Evolutionary conservation across 2,329 filamentous ascomycete species (phyloP).

Genomic region (Colletotrichum nymphaeae): DNA sequence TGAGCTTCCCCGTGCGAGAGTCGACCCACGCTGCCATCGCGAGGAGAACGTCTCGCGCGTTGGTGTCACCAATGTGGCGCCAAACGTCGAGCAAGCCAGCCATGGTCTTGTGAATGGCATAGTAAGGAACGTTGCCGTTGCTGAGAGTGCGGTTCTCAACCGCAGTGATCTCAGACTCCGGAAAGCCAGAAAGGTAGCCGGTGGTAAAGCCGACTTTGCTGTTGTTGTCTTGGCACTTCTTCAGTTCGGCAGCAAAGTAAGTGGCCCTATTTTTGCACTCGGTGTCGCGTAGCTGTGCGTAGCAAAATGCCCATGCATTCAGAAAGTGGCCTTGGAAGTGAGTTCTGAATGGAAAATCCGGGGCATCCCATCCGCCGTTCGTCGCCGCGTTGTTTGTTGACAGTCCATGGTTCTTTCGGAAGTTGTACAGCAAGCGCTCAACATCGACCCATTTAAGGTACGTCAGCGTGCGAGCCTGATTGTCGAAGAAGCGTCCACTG

Average conservation of each 20-base stretch:
- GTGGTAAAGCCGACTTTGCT: constrained; percentile 52
- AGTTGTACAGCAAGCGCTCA: constrained; percentile 60
- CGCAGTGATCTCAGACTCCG: constrained; percentile 59
- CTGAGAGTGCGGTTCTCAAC: constrained; percentile 56
- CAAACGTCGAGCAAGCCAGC: constrained; percentile 63
- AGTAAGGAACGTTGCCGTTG: constrained; percentile 65
- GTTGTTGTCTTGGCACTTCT: constrained; percentile 64
- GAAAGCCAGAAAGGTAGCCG: constrained; percentile 63
- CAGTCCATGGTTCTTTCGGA: constrained; percentile 57
- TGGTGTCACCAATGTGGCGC: constrained; percentile 54
- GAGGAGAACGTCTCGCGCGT: constrained; percentile 56
- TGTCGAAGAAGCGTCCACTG: constrained; percentile 52
- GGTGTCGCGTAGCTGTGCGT: constrained; percentile 53
- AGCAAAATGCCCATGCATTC: constrained; percentile 62
- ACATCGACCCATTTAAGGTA: constrained; percentile 59
- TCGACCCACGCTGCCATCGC: constrained; percentile 61
- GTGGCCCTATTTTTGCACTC: constrained; percentile 57
- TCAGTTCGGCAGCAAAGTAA: constrained; percentile 58
- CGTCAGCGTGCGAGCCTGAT: constrained; percentile 58
- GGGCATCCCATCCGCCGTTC: constrained; percentile 65
- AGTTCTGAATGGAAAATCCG: constrained; percentile 63
- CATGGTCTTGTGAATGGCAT: constrained; percentile 65
- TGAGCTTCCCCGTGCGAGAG: constrained; percentile 54
- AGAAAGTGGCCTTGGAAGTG: constrained; percentile 64
- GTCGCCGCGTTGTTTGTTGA: constrained; percentile 56